A percentile compares a stretch with the other conserved stretches of the same genome.
phyloP scores from a whole-genome alignment of 208 protist species.

The Tritrichomonas foetus region DNA sequence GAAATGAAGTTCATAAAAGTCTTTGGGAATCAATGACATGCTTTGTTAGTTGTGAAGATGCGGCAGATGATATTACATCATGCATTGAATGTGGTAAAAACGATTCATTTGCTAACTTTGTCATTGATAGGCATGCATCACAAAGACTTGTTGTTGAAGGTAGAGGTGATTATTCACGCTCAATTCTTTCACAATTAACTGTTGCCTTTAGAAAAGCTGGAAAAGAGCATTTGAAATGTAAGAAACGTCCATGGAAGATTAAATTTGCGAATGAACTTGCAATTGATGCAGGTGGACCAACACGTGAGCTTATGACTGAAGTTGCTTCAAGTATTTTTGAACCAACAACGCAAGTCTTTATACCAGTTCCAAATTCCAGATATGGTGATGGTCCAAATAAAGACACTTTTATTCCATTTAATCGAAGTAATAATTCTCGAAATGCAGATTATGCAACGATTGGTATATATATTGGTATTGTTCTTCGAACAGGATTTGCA shows the following conservation, averaged over 20 bases:
- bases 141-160: not conserved
- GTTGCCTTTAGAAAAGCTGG: not conserved
- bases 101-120: not conserved
- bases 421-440: not conserved
- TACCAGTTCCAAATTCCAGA: not conserved
- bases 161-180: not conserved
- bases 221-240: not conserved
- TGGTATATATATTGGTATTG: not conserved
- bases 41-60: not conserved
- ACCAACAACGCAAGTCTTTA: not conserved
- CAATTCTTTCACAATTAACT: not conserved
- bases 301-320: not conserved
- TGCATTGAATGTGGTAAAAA: not conserved
- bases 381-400: not conserved
- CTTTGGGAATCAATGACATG: not conserved
- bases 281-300: slow-evolving; percentile 14
- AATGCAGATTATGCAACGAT: not conserved
- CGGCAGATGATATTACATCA: not conserved
- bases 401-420: not conserved
- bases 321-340: not conserved
- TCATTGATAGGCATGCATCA: not conserved
- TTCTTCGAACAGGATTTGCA: not conserved
- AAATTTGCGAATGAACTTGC: not conserved
- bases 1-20: not conserved
- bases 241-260: not conserved